Evolutionary conservation across 1,284 basidiomycete species (phyloP).

Genomic region (Ceratobasidium sp.): DNA sequence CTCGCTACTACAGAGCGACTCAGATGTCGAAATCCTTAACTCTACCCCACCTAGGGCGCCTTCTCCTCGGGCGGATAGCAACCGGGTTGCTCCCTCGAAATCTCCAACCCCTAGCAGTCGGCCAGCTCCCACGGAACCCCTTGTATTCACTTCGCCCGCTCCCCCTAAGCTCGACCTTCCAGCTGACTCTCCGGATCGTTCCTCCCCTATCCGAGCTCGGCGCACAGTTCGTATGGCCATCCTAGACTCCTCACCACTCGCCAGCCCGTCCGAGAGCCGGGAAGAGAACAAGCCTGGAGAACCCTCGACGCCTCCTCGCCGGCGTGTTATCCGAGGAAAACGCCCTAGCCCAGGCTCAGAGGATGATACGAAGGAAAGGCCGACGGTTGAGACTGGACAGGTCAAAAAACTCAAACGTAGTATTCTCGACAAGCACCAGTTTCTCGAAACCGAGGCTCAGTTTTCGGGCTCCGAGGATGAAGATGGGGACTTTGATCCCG

Average conservation of each 20-base stretch:
- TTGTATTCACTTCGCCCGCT: constrained; percentile 33
- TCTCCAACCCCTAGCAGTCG: not conserved
- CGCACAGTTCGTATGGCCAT: constrained; percentile 36
- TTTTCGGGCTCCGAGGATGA: constrained; percentile 82
- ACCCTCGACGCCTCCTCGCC: constrained; percentile 55
- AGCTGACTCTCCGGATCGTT: constrained; percentile 59
- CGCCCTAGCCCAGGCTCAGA: constrained; percentile 53
- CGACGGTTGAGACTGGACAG: constrained; percentile 55
- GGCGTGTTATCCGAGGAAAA: constrained; percentile 54
- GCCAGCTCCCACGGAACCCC: not conserved
- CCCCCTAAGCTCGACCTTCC: constrained; percentile 31
- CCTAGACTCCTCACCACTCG: constrained; percentile 53
- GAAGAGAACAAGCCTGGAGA: constrained; percentile 25
- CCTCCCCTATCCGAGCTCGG: constrained; percentile 63
- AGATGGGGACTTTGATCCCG: constrained; percentile 61
- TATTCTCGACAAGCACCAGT: constrained; percentile 50
- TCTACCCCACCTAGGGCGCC: constrained; percentile 63
- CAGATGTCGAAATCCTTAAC: constrained; percentile 63
- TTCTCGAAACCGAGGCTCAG: constrained; percentile 74
- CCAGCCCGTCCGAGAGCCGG: constrained; percentile 44
- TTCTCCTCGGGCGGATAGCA: constrained; percentile 56
- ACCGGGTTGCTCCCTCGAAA: not conserved
- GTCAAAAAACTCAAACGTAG: constrained; percentile 60
- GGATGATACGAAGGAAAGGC: constrained; percentile 30
- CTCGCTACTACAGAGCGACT: constrained; percentile 60